These are phyloP conservation scores for Teunomyces atbi DNA, from an alignment of 805 yeast genomes.

Conservation along the genomic window DNA sequence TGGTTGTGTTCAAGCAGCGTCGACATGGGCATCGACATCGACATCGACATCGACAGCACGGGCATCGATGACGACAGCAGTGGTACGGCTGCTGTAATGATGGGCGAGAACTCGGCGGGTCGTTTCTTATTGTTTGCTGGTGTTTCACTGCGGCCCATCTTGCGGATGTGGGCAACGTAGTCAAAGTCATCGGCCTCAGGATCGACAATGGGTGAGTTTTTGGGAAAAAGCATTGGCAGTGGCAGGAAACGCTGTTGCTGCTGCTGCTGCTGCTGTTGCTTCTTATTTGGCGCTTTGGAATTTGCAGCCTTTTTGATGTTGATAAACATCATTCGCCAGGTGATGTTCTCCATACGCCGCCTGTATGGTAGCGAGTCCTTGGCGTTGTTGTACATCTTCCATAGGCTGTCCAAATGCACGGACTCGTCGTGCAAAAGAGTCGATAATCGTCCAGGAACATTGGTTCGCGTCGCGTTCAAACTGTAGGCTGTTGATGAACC, in stretches of 20 bases:
- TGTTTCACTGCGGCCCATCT: slow-evolving; percentile 46
- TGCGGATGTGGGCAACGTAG: slow-evolving; percentile 62
- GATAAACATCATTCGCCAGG: slow-evolving; percentile 84
- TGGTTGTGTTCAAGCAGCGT: slow-evolving; percentile 9
- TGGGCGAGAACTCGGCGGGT: slow-evolving; percentile 23
- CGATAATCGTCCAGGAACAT: background rate
- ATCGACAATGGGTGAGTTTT: slow-evolving; percentile 24
- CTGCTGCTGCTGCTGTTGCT: background rate
- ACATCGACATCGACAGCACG: slow-evolving; percentile 12
- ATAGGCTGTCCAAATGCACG: slow-evolving; percentile 30
- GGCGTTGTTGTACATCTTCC: slow-evolving; percentile 83
- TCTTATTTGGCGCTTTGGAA: slow-evolving; percentile 10
- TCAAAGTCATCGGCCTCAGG: slow-evolving; percentile 55
- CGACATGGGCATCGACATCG: background rate
- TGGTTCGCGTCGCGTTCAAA: background rate
- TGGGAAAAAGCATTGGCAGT: background rate
- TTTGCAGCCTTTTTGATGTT: slow-evolving; percentile 12
- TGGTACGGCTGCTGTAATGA: slow-evolving; percentile 8
- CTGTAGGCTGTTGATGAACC: background rate
- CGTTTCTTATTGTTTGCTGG: slow-evolving; percentile 14
- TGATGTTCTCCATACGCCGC: slow-evolving; percentile 75
- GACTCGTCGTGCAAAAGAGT: background rate
- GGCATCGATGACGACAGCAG: background rate
- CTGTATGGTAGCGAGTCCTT: slow-evolving; percentile 71
- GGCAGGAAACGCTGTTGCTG: background rate